phyloP scores from a whole-genome alignment of 257 asterid species.

The Rhazya stricta region DNA sequence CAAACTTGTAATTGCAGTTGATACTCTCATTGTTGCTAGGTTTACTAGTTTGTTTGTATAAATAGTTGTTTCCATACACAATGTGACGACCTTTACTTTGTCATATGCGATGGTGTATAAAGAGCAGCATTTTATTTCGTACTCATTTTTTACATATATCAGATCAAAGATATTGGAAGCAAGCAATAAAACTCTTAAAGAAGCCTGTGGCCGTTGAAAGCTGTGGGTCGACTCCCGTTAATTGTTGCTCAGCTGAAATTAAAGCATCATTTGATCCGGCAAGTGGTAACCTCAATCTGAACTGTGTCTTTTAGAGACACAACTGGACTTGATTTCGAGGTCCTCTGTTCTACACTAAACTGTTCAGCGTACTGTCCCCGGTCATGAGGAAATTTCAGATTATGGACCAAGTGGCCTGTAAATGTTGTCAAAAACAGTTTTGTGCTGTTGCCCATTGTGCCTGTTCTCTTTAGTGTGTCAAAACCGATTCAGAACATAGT shows the following conservation, averaged over 20 bases:
- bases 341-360: background rate
- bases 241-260: constrained; percentile 36
- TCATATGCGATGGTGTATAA: background rate
- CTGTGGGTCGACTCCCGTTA: constrained; percentile 14
- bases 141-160: constrained; percentile 10
- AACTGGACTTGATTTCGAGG: background rate
- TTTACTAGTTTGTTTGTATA: background rate
- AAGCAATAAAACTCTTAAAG: constrained; percentile 73
- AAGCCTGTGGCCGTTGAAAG: constrained; percentile 44
- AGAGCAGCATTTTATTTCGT: background rate
- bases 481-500: background rate
- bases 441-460: background rate
- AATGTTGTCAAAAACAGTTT: background rate
- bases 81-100: background rate
- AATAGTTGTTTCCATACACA: background rate
- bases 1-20: background rate
- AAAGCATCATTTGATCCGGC: constrained; percentile 58
- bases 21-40: background rate
- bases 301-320: constrained; percentile 34
- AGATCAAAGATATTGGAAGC: constrained; percentile 86
- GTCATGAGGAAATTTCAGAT: background rate
- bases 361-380: background rate
- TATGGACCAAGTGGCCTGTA: background rate
- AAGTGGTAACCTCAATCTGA: constrained; percentile 51
- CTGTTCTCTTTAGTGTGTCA: background rate